Evolutionary conservation across 2,329 filamentous ascomycete species (phyloP).

Genomic region (Phaeosphaeriaceae sp.): DNA sequence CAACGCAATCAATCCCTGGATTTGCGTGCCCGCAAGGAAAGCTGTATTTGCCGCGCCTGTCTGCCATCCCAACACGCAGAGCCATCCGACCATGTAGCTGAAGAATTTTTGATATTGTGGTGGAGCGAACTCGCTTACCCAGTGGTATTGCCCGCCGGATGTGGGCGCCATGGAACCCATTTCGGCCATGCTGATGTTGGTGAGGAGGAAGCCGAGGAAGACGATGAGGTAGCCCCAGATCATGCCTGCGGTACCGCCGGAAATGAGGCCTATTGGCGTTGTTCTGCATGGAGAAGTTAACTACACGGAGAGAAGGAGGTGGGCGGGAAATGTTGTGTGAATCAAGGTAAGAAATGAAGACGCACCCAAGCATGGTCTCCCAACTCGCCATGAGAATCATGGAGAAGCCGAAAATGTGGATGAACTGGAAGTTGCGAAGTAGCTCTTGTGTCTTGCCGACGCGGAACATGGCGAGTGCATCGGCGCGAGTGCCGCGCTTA

Average conservation of each 20-base stretch:
- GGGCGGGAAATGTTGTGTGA: too few relatives aligned
- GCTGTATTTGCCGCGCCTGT: slow-evolving; percentile 28
- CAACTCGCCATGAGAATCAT: slow-evolving; percentile 30
- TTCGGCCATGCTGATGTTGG: slow-evolving; percentile 34
- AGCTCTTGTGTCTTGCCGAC: slow-evolving; percentile 35
- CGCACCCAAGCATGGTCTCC: slow-evolving; percentile 25
- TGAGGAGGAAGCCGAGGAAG: slow-evolving; percentile 33
- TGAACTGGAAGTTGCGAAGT: slow-evolving; percentile 19
- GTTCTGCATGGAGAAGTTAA: too few relatives aligned
- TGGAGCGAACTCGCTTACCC: slow-evolving; percentile 43
- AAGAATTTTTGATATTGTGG: slow-evolving; percentile 18
- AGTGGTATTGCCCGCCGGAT: slow-evolving; percentile 22
- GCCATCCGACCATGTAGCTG: slow-evolving; percentile 46
- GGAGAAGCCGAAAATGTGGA: slow-evolving; percentile 27
- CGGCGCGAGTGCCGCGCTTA: slow-evolving; percentile 25
- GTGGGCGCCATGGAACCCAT: slow-evolving; percentile 44
- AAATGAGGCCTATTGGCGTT: slow-evolving; percentile 5
- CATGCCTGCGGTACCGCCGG: slow-evolving; percentile 38
- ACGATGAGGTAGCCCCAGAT: slow-evolving; percentile 39
- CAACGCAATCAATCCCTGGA: background rate
- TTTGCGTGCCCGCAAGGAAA: slow-evolving; percentile 22
- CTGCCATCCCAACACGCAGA: slow-evolving; percentile 49
- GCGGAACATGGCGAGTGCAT: slow-evolving; percentile 28
- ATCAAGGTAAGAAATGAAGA: slow-evolving; percentile 13
- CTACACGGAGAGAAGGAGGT: too few relatives aligned